Evolutionary conservation across 2,329 filamentous ascomycete species (phyloP), one percentile per base, ranked within the genome.

Genomic region (Monosporascus sp.): DNA sequence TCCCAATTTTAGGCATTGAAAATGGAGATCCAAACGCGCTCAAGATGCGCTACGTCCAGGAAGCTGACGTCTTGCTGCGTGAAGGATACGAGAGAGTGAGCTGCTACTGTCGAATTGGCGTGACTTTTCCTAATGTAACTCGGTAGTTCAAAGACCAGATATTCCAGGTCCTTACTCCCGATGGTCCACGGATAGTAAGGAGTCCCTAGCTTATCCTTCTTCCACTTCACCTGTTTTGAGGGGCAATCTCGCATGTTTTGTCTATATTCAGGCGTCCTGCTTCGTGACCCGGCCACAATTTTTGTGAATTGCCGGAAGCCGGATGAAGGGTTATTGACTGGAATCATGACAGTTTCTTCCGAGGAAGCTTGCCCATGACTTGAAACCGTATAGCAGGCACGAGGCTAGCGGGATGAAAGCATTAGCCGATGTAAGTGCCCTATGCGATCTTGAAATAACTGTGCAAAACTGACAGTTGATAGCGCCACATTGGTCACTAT

Each of bases 321-420:
- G 17, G 7, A 41, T 20, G 38, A 41, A 19, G 7, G 8, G 19
- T 5, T 20, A n/a, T 20, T 41, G 38, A 41, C 38, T 41, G 26
- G 11, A 27, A 26, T 4, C 2, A n/a, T 31, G 22, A 46, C 14
- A n/a, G 43, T 66, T 65, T 34, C 58, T 66, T 1, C 63, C 62
- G 4, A 61, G 64, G 44, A 62, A 59, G 37, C 59, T 59, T 40
- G 61, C 63, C 19, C 54, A 63, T 38, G 64, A 65, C 11, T 46
- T 66, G 24, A 66, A 64, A 40, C 56, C 57, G 4, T 62, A 59
- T 27, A 62, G 48, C 34, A 59, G 64, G 27, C 63, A 63, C 53
- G 55, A 66, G 48, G 63, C 63, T 9, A 65, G 63, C 47, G 64
- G 63, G 2, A 64, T 66, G 64, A 65, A 66, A 51, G 62, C 64